phyloP scores from a whole-genome alignment of 192 early-diverging fungal genomes.

The Chytriomyces confervae region DNA sequence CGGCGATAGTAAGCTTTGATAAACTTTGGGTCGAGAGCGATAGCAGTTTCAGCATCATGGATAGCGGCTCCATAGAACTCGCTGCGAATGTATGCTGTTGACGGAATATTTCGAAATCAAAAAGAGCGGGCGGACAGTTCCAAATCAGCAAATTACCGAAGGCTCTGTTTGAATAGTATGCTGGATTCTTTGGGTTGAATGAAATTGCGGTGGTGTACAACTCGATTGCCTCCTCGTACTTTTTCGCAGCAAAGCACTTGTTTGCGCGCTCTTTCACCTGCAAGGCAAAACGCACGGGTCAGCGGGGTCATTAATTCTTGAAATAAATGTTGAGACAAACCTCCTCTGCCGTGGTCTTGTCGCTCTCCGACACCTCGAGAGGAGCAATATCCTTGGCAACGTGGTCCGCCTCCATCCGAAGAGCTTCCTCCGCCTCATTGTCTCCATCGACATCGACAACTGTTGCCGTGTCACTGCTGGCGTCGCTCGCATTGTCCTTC shows the following conservation, averaged over 20 bases:
- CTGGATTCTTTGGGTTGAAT: conserved; percentile 79
- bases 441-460: neutral
- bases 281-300: neutral
- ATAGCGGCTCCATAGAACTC: conserved; percentile 81
- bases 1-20: conserved; percentile 96
- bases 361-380: conserved; percentile 43
- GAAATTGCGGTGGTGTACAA: conserved; percentile 91
- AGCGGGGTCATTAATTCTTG: neutral
- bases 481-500: neutral
- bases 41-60: conserved; percentile 81
- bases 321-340: conserved; percentile 5
- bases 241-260: conserved; percentile 66
- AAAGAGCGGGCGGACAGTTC: neutral
- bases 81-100: conserved; percentile 73
- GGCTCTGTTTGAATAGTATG: conserved; percentile 92
- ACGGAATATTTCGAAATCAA: neutral
- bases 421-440: conserved; percentile 10
- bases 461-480: neutral
- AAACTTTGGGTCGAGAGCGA: conserved; percentile 79
- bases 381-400: conserved; percentile 41
- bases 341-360: conserved; percentile 47
- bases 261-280: conserved; percentile 74
- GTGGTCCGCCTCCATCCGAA: conserved; percentile 8
- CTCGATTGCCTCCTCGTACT: conserved; percentile 87
- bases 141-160: conserved; percentile 51